Evolutionary conservation across 208 protist genomes (phyloP).

Genomic region (Trypanosoma caninum): DNA sequence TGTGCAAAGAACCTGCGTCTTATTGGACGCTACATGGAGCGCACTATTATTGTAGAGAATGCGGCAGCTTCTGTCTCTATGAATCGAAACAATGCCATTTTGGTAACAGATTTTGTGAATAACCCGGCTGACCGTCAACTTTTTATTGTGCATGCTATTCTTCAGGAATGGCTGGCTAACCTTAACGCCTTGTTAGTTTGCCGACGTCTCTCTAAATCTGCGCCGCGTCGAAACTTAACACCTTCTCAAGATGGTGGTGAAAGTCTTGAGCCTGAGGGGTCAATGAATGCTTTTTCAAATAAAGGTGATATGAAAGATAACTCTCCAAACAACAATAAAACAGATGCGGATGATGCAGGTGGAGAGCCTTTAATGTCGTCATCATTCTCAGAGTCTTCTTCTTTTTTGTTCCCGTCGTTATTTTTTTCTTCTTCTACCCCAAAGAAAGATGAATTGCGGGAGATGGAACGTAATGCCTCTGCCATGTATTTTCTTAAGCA

Average conservation of each 20-base stretch:
- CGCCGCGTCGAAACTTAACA: conserved; percentile 1
- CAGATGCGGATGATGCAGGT: no score
- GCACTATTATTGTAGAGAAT: conserved; percentile 89
- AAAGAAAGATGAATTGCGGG: background rate
- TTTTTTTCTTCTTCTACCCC: background rate
- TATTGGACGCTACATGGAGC: conserved; percentile 68
- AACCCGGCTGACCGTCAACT: conserved; percentile 72
- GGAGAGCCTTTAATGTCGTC: no score
- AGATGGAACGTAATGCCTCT: conserved; percentile 22
- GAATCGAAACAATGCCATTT: conserved; percentile 78
- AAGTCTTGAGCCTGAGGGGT: conserved; percentile 17
- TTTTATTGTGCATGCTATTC: conserved; percentile 55
- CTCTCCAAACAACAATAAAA: background rate
- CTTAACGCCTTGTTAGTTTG: conserved; percentile 26
- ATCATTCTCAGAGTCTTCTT: no score
- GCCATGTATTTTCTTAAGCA: conserved; percentile 41
- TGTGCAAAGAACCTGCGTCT: conserved; percentile 88
- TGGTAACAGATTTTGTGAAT: conserved; percentile 84
- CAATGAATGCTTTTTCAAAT: background rate
- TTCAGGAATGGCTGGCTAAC: conserved; percentile 58
- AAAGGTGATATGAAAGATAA: background rate
- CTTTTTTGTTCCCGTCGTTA: no score
- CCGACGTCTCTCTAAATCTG: background rate
- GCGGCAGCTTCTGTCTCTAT: conserved; percentile 71
- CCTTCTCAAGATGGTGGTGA: conserved; percentile 24